These are phyloP conservation scores for Erodium moschatum DNA, from an alignment of 441 rosid genomes.

Conservation along the genomic window DNA sequence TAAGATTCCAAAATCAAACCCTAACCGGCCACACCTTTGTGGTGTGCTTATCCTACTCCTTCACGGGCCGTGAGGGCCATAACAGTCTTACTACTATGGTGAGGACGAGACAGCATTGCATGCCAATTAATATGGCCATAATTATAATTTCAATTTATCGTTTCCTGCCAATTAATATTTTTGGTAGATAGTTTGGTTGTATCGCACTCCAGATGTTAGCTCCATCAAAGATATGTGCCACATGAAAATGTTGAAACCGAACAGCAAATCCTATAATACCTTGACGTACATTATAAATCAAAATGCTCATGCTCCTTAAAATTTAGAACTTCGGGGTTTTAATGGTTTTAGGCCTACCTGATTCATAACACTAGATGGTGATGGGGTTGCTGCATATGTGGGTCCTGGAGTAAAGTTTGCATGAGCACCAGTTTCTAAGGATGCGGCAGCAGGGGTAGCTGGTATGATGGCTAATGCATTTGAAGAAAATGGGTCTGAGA, in stretches of 20 bases:
- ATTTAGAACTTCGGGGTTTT: constrained; percentile 16
- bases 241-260: constrained; percentile 11
- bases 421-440: constrained; percentile 36
- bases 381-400: constrained; percentile 17
- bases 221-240: constrained; percentile 18
- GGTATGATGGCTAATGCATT: constrained; percentile 65
- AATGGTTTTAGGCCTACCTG: constrained; percentile 37
- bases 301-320: not conserved
- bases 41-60: too few relatives aligned
- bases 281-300: constrained; percentile 19
- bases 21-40: too few relatives aligned
- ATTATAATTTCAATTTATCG: not conserved
- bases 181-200: constrained; percentile 1
- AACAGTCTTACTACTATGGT: too few relatives aligned
- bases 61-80: too few relatives aligned
- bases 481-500: constrained; percentile 37
- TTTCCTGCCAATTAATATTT: not conserved
- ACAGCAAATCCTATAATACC: constrained; percentile 12
- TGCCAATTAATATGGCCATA: too few relatives aligned
- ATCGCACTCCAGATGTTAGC: too few relatives aligned
- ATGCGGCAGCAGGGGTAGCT: constrained; percentile 27
- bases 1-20: too few relatives aligned
- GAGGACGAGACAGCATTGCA: too few relatives aligned
- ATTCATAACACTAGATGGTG: constrained; percentile 32
- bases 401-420: constrained; percentile 35